Conservation (phyloP, 441 rosid genomes). For the Eutrema salsugineum region DNA sequence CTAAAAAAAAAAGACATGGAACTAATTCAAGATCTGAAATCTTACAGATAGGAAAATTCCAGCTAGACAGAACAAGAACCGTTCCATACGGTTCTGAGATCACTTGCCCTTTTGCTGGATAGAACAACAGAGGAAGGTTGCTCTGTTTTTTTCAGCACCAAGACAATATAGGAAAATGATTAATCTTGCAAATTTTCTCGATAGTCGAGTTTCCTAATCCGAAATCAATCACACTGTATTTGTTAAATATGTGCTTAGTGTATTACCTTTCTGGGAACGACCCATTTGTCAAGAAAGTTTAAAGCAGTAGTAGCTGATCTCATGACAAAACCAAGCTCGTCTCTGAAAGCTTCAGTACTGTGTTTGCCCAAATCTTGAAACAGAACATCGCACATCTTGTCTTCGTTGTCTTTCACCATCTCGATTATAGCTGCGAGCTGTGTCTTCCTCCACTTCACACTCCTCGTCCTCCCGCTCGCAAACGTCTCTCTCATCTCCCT, state of each 20-base stretch:
- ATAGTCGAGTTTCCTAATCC: background rate
- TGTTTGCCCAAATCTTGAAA: slow-evolving; percentile 78
- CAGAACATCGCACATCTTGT: slow-evolving; percentile 44
- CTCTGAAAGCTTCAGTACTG: slow-evolving; percentile 67
- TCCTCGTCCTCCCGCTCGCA: slow-evolving; percentile 50
- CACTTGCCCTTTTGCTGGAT: slow-evolving; percentile 62
- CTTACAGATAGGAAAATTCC: slow-evolving; percentile 91
- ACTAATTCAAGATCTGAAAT: slow-evolving; percentile 7
- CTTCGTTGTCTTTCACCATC: slow-evolving; percentile 56
- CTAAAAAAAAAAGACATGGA: background rate
- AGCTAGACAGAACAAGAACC: slow-evolving; percentile 62
- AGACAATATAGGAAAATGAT: background rate
- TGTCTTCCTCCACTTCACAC: slow-evolving; percentile 65
- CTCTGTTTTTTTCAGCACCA: slow-evolving; percentile 34
- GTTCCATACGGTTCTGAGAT: slow-evolving; percentile 74
- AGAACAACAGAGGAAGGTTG: slow-evolving; percentile 48
- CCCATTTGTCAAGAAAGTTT: slow-evolving; percentile 63
- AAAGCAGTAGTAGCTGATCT: slow-evolving; percentile 55
- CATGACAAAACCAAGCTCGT: slow-evolving; percentile 61
- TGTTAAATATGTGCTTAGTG: background rate
- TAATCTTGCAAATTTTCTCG: background rate
- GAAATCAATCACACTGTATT: background rate
- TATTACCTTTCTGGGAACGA: slow-evolving; percentile 59
- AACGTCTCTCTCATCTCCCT: slow-evolving; percentile 57
- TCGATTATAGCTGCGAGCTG: slow-evolving; percentile 56